These are phyloP conservation scores for Viola odorata DNA, from an alignment of 345 rosid genomes.

Conservation along the genomic window DNA sequence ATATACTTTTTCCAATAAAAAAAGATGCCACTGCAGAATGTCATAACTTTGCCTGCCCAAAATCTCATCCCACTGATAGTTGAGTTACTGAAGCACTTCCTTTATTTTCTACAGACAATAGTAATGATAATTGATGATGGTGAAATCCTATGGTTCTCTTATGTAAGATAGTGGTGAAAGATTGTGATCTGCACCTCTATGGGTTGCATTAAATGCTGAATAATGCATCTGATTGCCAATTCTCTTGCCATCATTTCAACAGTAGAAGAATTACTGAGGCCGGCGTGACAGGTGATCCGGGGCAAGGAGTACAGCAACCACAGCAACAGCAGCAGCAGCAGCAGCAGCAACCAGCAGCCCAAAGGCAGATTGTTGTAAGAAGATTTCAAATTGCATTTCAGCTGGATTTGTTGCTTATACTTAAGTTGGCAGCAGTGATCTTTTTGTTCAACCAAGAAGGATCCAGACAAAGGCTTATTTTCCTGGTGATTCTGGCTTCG, in stretches of 20 bases:
- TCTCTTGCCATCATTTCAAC: slow-evolving; percentile 7
- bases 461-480: slow-evolving; percentile 81
- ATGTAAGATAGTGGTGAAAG: background rate
- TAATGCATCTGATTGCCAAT: background rate
- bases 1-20: too few species aligned
- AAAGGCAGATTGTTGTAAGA: slow-evolving; percentile 70
- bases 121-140: background rate
- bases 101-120: background rate
- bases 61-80: too few species aligned
- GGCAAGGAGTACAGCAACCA: slow-evolving; percentile 38
- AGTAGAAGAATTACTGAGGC: slow-evolving; percentile 35
- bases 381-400: slow-evolving; percentile 92
- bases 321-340: slow-evolving; percentile 44
- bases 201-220: background rate
- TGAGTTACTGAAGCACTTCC: too few species aligned
- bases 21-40: too few species aligned
- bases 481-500: slow-evolving; percentile 78
- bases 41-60: too few species aligned
- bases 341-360: slow-evolving; percentile 63
- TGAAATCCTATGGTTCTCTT: background rate
- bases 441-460: slow-evolving; percentile 98
- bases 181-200: background rate
- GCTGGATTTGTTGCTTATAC: slow-evolving; percentile 78
- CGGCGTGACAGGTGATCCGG: slow-evolving; percentile 38
- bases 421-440: slow-evolving; percentile 90